These are phyloP conservation scores for Huntiella decipiens DNA, from an alignment of 2,329 filamentous ascomycete genomes.

Conservation along the genomic window DNA sequence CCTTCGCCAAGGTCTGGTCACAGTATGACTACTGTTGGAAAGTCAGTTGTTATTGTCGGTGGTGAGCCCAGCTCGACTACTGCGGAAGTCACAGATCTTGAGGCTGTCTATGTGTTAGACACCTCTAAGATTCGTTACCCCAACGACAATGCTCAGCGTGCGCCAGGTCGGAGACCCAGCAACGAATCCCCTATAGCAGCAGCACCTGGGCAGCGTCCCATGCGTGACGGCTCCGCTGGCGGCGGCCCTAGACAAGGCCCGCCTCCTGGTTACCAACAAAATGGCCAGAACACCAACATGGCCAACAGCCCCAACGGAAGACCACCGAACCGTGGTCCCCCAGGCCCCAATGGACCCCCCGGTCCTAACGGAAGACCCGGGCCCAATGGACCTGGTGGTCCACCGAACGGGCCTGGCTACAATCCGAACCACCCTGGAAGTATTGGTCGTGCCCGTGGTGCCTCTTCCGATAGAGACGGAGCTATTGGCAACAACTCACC, in stretches of 20 bases:
- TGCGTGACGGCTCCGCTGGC: slow-evolving; percentile 33
- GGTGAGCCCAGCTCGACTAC: slow-evolving; percentile 85
- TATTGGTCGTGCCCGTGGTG: slow-evolving; percentile 27
- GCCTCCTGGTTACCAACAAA: slow-evolving; percentile 21
- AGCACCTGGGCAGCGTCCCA: slow-evolving; percentile 20
- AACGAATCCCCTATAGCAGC: slow-evolving; percentile 18
- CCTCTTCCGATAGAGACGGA: slow-evolving; percentile 27
- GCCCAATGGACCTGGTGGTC: slow-evolving; percentile 24
- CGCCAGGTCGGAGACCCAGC: slow-evolving; percentile 24
- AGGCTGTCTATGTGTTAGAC: slow-evolving; percentile 78
- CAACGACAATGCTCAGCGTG: slow-evolving; percentile 39
- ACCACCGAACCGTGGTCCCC: slow-evolving; percentile 30
- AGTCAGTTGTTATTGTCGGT: slow-evolving; percentile 78
- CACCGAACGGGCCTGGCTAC: slow-evolving; percentile 21
- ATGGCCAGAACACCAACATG: slow-evolving; percentile 13
- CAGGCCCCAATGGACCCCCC: slow-evolving; percentile 1
- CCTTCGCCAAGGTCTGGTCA: slow-evolving; percentile 87
- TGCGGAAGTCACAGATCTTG: slow-evolving; percentile 64
- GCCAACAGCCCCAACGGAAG: slow-evolving; percentile 15
- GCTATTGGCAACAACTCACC: slow-evolving; percentile 7
- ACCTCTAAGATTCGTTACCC: slow-evolving; percentile 94
- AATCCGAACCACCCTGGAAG: slow-evolving; percentile 20
- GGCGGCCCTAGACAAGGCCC: slow-evolving; percentile 21
- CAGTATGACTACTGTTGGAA: slow-evolving; percentile 90
- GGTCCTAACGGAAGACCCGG: slow-evolving; percentile 5